Conservation (phyloP, 352 stramenopile genomes). For the Globisporangium orthogonon region DNA sequence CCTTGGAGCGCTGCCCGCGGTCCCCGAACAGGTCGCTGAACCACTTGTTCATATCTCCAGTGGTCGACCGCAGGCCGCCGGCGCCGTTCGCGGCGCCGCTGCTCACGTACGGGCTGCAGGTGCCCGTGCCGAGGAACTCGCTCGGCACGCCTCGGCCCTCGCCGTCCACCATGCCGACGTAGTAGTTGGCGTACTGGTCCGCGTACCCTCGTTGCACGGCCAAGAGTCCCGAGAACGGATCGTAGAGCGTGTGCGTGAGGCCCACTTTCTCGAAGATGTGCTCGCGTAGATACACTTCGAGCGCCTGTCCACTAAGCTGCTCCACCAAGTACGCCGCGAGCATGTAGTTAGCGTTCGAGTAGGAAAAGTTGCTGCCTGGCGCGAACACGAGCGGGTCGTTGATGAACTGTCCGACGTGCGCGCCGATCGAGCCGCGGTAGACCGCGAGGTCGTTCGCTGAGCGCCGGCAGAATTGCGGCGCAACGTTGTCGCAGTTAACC, state of each 20-base stretch:
- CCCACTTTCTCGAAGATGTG: slow-evolving; percentile 30
- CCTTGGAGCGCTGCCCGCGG: slow-evolving; percentile 28
- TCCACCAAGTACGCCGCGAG: slow-evolving; percentile 53
- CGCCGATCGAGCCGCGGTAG: slow-evolving; percentile 21
- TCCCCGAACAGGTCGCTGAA: slow-evolving; percentile 47
- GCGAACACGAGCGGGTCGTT: slow-evolving; percentile 41
- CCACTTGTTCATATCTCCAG: slow-evolving; percentile 44
- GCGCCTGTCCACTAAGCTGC: slow-evolving; percentile 33
- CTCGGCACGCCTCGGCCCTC: slow-evolving; percentile 6
- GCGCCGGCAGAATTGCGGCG: background rate
- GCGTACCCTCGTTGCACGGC: slow-evolving; percentile 25
- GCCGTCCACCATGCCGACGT: slow-evolving; percentile 14
- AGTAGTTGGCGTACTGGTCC: slow-evolving; percentile 50
- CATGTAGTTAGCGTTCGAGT: slow-evolving; percentile 45
- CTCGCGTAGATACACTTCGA: slow-evolving; percentile 36
- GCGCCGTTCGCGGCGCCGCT: slow-evolving; percentile 20
- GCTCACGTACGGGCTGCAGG: slow-evolving; percentile 37
- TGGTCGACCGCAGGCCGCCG: slow-evolving; percentile 36
- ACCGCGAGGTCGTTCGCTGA: slow-evolving; percentile 15
- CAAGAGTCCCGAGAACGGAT: slow-evolving; percentile 28
- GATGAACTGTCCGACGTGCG: slow-evolving; percentile 38
- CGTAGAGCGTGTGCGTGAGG: slow-evolving; percentile 34
- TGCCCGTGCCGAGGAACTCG: slow-evolving; percentile 31
- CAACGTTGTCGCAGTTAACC: slow-evolving; percentile 25
- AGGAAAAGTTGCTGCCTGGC: slow-evolving; percentile 45